These are phyloP conservation scores for Podila epicladia DNA, from an alignment of 192 early-diverging fungal genomes.

Conservation along the genomic window DNA sequence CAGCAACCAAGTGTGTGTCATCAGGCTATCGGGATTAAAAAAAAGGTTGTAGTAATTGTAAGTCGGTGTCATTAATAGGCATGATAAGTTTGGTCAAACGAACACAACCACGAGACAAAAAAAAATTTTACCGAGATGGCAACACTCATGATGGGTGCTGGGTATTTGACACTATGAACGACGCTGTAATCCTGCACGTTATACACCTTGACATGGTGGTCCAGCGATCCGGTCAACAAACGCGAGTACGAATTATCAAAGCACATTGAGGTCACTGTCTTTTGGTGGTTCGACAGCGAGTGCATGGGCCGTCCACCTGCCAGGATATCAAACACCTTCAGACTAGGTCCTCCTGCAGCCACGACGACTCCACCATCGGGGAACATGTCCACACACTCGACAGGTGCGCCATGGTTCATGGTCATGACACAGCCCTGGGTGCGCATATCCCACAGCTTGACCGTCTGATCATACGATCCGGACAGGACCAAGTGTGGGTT, in stretches of 20 bases:
- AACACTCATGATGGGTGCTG: constrained; percentile 89
- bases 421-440: constrained; percentile 76
- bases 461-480: constrained; percentile 96
- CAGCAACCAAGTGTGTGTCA: constrained; percentile 89
- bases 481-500: constrained; percentile 86
- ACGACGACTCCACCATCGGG: constrained; percentile 84
- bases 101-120: background rate
- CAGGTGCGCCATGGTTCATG: constrained; percentile 86
- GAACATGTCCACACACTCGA: constrained; percentile 88
- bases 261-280: constrained; percentile 91
- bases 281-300: constrained; percentile 91
- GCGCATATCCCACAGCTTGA: constrained; percentile 92
- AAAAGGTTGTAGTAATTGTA: background rate
- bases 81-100: background rate
- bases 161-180: constrained; percentile 87
- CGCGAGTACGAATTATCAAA: constrained; percentile 81
- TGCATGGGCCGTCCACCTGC: constrained; percentile 81
- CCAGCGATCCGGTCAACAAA: constrained; percentile 90
- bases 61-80: background rate
- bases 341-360: constrained; percentile 77
- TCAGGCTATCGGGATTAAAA: constrained; percentile 78
- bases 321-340: constrained; percentile 92
- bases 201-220: constrained; percentile 97
- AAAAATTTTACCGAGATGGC: constrained; percentile 77
- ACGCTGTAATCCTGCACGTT: constrained; percentile 89